phyloP scores from a whole-genome alignment of 306 rosid species.

The Begonia fuchsioides region DNA sequence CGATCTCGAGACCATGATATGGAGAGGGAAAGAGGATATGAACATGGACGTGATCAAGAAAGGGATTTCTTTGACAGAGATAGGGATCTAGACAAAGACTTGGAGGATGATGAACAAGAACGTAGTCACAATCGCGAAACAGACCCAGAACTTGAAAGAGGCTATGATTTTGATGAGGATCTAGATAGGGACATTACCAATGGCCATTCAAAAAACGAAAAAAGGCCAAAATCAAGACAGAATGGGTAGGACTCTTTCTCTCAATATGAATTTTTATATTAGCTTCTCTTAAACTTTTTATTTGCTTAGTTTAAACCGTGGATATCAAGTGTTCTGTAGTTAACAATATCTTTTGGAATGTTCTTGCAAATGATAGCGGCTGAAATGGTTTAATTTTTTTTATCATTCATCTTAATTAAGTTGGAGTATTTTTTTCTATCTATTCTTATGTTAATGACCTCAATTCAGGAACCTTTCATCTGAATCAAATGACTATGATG shows the following conservation, averaged over 20 bases:
- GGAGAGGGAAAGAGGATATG: conserved; percentile 43
- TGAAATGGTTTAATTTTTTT: too few species aligned
- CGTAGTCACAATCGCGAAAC: conserved; percentile 15
- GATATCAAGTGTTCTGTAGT: too few species aligned
- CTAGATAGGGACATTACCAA: too few species aligned
- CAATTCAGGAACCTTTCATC: conserved; percentile 31
- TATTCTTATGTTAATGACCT: too few species aligned
- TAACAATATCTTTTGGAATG: too few species aligned
- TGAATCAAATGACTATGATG: conserved; percentile 24
- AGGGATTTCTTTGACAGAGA: conserved; percentile 32
- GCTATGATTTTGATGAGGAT: too few species aligned
- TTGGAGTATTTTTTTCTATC: too few species aligned
- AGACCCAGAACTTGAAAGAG: too few species aligned
- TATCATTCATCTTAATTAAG: too few species aligned
- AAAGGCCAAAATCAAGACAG: too few species aligned
- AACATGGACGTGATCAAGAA: conserved; percentile 22
- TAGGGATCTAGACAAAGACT: conserved; percentile 21
- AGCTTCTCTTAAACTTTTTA: neutral
- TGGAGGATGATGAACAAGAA: conserved; percentile 22
- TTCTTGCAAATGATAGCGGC: too few species aligned
- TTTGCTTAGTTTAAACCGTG: neutral
- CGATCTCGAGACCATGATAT: conserved; percentile 37
- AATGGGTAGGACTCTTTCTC: conserved; percentile 27
- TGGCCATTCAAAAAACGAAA: too few species aligned
- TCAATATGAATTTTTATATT: neutral